Conservation (phyloP, 2,329 filamentous ascomycete genomes). For the Plenodomus biglobosus region DNA sequence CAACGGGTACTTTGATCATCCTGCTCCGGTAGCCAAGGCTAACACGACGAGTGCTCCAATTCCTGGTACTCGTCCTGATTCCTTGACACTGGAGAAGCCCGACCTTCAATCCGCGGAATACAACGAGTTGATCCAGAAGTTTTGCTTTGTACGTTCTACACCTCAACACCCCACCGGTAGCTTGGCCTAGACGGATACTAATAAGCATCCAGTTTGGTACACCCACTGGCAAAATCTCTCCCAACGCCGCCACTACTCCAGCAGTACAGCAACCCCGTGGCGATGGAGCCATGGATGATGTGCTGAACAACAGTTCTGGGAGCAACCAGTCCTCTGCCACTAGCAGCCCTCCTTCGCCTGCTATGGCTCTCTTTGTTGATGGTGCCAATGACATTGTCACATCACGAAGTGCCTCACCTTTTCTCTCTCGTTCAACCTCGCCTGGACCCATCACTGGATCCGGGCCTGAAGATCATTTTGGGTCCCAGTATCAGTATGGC, state of each 20-base stretch:
- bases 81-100: conserved; percentile 62
- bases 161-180: conserved; percentile 37
- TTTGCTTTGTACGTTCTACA: conserved; percentile 94
- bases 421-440: conserved; percentile 46
- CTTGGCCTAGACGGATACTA: conserved; percentile 44
- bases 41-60: conserved; percentile 34
- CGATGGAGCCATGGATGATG: conserved; percentile 37
- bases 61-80: conserved; percentile 54
- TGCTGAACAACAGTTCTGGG: conserved; percentile 27
- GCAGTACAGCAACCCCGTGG: conserved; percentile 18
- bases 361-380: conserved; percentile 40
- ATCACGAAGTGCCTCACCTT: conserved; percentile 38
- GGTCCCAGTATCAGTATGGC: conserved; percentile 49
- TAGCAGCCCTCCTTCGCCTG: conserved; percentile 42
- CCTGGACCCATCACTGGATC: conserved; percentile 46
- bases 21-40: conserved; percentile 44
- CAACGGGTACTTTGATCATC: conserved; percentile 43
- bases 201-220: conserved; percentile 55
- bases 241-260: conserved; percentile 32
- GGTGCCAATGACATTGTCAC: conserved; percentile 42
- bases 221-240: conserved; percentile 45
- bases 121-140: conserved; percentile 96
- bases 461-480: conserved; percentile 44
- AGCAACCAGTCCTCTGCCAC: conserved; percentile 41
- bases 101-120: conserved; percentile 85